Percentiles rank a stretch among this genome's conserved stretches.
Evolutionary conservation across 2,329 filamentous ascomycete species (phyloP).

Genomic region (Paraphoma sp.): DNA sequence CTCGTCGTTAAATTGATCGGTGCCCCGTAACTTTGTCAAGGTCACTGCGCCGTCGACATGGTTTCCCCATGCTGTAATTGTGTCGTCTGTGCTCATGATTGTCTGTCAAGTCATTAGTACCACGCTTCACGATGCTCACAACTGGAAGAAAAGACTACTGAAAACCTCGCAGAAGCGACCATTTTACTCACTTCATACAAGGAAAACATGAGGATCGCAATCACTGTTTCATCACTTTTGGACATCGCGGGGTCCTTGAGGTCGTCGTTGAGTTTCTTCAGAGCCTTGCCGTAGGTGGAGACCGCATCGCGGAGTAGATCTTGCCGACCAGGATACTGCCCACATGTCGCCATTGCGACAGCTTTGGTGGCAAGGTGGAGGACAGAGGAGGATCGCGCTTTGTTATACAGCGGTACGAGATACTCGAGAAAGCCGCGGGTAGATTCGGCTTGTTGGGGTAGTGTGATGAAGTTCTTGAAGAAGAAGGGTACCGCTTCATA

Average conservation of each 20-base stretch:
- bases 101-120: slow-evolving; percentile 39
- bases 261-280: slow-evolving; percentile 45
- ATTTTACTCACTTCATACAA: slow-evolving; percentile 49
- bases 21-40: slow-evolving; percentile 47
- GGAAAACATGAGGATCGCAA: slow-evolving; percentile 50
- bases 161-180: slow-evolving; percentile 20
- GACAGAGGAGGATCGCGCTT: slow-evolving; percentile 41
- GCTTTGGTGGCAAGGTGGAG: slow-evolving; percentile 50
- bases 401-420: slow-evolving; percentile 47
- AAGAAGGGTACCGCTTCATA: slow-evolving; percentile 50
- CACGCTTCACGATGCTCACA: background rate
- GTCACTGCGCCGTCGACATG: slow-evolving; percentile 52
- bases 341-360: slow-evolving; percentile 46
- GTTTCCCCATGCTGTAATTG: slow-evolving; percentile 47
- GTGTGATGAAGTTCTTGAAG: slow-evolving; percentile 50
- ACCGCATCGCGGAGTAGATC: slow-evolving; percentile 43
- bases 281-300: slow-evolving; percentile 46
- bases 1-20: slow-evolving; percentile 47
- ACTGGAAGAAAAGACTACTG: slow-evolving; percentile 19
- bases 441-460: slow-evolving; percentile 46
- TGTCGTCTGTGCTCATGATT: slow-evolving; percentile 47
- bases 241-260: slow-evolving; percentile 43
- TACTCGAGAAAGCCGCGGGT: slow-evolving; percentile 49
- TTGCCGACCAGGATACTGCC: slow-evolving; percentile 47
- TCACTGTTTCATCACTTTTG: slow-evolving; percentile 48